Conservation (phyloP, 2,329 filamentous ascomycete species). For the Sphaerulina populicola region DNA sequence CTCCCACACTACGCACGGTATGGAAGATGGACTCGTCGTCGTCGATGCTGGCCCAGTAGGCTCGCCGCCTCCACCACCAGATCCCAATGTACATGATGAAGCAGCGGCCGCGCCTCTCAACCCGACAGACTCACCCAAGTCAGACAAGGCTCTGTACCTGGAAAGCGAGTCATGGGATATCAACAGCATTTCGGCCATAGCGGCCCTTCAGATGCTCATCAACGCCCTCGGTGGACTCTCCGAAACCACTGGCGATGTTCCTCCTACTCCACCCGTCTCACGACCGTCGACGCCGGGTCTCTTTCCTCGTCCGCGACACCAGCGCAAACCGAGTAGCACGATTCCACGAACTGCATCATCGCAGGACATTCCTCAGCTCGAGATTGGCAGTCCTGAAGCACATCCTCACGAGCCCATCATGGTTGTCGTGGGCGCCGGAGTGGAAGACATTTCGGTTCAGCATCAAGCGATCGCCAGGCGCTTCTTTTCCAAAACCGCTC, state of each 20-base stretch:
- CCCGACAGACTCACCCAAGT: conserved; percentile 14
- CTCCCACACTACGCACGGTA: conserved; percentile 9
- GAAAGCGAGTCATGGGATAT: conserved; percentile 52
- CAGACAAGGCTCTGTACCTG: conserved; percentile 27
- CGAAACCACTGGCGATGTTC: conserved; percentile 65
- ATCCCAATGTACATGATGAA: conserved; percentile 23
- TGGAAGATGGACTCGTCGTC: conserved; percentile 24
- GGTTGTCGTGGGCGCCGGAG: conserved; percentile 51
- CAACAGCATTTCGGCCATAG: conserved; percentile 61
- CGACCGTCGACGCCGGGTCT: conserved; percentile 51
- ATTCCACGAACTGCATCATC: conserved; percentile 36
- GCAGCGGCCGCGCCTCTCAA: conserved; percentile 16
- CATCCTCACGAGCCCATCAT: conserved; percentile 41
- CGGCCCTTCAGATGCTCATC: conserved; percentile 72
- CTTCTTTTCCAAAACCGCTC: conserved; percentile 84
- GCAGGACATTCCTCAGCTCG: conserved; percentile 39
- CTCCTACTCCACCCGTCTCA: conserved; percentile 65
- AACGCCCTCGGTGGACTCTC: conserved; percentile 53
- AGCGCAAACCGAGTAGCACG: conserved; percentile 11
- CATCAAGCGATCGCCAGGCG: conserved; percentile 80
- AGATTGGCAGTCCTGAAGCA: conserved; percentile 42
- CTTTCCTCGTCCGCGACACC: conserved; percentile 21
- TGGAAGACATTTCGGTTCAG: conserved; percentile 66
- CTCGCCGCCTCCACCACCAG: conserved; percentile 24
- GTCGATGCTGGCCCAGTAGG: conserved; percentile 3